Evolutionary conservation across 2,329 filamentous ascomycete species (phyloP).

Genomic region (Rhynchosporium secalis): DNA sequence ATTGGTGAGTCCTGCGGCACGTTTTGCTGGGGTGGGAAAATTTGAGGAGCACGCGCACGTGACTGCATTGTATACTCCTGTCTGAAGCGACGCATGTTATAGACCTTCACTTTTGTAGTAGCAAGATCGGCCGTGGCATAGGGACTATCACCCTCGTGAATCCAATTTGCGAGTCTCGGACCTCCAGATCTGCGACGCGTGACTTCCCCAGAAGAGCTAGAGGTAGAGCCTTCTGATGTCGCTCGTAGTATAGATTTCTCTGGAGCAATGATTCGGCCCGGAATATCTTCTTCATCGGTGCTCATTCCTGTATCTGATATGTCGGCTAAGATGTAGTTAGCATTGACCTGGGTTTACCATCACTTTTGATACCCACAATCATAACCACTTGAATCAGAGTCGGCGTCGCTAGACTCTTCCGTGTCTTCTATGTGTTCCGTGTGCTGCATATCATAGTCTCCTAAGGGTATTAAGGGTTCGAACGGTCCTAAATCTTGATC

Average conservation of each 20-base stretch:
- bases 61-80: constrained; percentile 27
- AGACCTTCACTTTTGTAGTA: constrained; percentile 14
- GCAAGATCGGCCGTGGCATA: constrained; percentile 45
- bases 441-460: no score
- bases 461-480: no score
- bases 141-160: constrained; percentile 39
- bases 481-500: background rate
- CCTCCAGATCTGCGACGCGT: constrained; percentile 21
- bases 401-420: constrained; percentile 34
- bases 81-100: constrained; percentile 15
- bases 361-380: constrained; percentile 52
- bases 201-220: constrained; percentile 18
- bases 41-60: constrained; percentile 11
- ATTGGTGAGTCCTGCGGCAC: constrained; percentile 48
- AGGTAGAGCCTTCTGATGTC: constrained; percentile 16
- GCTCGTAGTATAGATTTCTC: constrained; percentile 13
- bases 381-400: constrained; percentile 51
- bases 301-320: constrained; percentile 51
- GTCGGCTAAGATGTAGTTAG: constrained; percentile 54
- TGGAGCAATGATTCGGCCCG: constrained; percentile 39
- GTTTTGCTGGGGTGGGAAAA: constrained; percentile 7
- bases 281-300: constrained; percentile 56
- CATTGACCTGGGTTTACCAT: constrained; percentile 34
- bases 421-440: constrained; percentile 14
- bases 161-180: constrained; percentile 40